Base-by-base conservation (phyloP, 1,284 basidiomycete species). In the Melampsora larici-populina region DNA sequence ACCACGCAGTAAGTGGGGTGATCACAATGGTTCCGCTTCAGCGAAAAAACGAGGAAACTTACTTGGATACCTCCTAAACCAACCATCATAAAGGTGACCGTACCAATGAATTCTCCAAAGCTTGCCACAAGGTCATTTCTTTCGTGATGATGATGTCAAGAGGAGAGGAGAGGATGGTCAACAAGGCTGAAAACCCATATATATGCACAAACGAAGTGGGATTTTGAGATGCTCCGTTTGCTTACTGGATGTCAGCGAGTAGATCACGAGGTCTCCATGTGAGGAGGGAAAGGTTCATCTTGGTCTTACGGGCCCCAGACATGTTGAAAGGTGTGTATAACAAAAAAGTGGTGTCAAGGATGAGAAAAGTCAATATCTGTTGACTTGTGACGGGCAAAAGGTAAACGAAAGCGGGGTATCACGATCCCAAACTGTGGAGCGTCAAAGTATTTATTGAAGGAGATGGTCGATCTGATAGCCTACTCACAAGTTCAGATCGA, bases 31-130 rank as follows among this genome's bases (percentile, higher is more conserved):
- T 24, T 3, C 4, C 21, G 55, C 55, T 58, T 58, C 29, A 58
- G 55, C 55, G 21, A 58, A 29, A 58, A 24, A 21, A 58, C 17
- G 4, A 24, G 29, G n/a, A 24, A 29, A 58, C 62, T 24, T 13
- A 78, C 76, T 60, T 78, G 68, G n/a, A 78, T 78, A 9, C 76
- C 76, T 24, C 76, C 76, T 36, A 78, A 69, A 18, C 76, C 68
- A 46, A 78, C 51, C n/a, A 71, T 58, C 24, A 78, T 31, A 48
- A 78, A 78, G 6, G 63, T 71, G 36, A 78, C 13, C 7, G 76
- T 78, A 21, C 76, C 76, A 13, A 78, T 40, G 60, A 78, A 78
- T 40, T 78, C 76, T 26, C 76, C 76, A 29, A 70, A 65, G 7
- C 68, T 68, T 51, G 76, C 76, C 13, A 65, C 26, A 24, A 78